Conservation (phyloP, 2,329 filamentous ascomycete genomes). For the Didymella pomorum region DNA sequence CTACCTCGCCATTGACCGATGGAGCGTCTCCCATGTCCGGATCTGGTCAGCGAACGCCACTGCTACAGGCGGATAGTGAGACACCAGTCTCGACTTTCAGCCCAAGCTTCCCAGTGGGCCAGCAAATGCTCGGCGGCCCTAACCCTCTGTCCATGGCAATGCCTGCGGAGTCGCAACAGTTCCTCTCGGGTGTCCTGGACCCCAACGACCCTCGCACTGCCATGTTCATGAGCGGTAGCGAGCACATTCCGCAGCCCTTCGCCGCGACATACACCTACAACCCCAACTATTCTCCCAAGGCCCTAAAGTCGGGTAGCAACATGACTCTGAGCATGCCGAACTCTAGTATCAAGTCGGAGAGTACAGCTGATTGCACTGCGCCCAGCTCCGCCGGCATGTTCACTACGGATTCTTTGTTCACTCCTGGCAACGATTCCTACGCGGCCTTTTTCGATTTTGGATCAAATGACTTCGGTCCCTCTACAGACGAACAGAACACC, state of each 20-base stretch:
- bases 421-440: constrained; percentile 34
- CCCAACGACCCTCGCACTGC: constrained; percentile 55
- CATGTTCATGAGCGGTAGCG: constrained; percentile 57
- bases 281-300: constrained; percentile 51
- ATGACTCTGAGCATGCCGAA: constrained; percentile 45
- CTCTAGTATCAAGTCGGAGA: constrained; percentile 38
- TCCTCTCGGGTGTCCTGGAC: constrained; percentile 59
- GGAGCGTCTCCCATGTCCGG: constrained; percentile 27
- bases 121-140: constrained; percentile 44
- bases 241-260: constrained; percentile 51
- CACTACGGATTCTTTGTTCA: constrained; percentile 27
- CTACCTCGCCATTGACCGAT: constrained; percentile 35
- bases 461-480: constrained; percentile 23
- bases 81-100: constrained; percentile 34
- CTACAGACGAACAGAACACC: constrained; percentile 28
- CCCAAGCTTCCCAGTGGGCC: constrained; percentile 36
- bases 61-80: constrained; percentile 29
- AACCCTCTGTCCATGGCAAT: constrained; percentile 60
- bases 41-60: constrained; percentile 37
- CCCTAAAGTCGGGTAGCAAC: constrained; percentile 22
- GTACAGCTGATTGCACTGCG: constrained; percentile 26
- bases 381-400: constrained; percentile 35
- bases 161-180: constrained; percentile 62
- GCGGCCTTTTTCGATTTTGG: constrained; percentile 36
- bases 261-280: constrained; percentile 56